Evolutionary conservation across 208 protist genomes (phyloP), one percentile per base, ranked within the genome.

Genomic region (Acanthamoeba triangularis): DNA sequence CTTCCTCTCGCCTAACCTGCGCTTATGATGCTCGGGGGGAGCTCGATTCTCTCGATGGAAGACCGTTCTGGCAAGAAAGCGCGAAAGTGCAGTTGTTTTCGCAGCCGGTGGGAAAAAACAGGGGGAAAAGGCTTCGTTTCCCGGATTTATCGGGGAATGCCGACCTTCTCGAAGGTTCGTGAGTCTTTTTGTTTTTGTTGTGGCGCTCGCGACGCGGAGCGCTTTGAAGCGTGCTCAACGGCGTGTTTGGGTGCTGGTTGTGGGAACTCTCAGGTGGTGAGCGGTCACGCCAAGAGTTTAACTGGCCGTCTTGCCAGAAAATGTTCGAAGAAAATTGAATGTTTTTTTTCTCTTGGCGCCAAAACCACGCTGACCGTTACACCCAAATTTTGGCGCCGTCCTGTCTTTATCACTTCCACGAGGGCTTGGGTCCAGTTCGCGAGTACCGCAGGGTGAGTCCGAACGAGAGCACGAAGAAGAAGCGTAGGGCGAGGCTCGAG

Each of bases 401-500:
- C n/a, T n/a, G n/a, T n/a, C n/a, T n/a, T n/a, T 11, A 11, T 69
- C 37, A 78, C 16, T 23, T 23, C 33, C 69, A 47, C 13, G 69
- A 37, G 5, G 69, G 37, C 35, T 78, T 78, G 35, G 69, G 69
- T 1, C 69, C 69, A 4, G 69, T 18, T 30, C 69, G 69, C 11
- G 69, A 78, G 69, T 78, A 78, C 37, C 23, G 44, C 35, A 87
- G 78, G 47, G 78, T 87, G 47, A 87, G 78, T 7, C n/a, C 78
- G 49, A 87, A 87, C 7, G 78, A 87, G 16, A 87, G 78, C 10
- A 61, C 49, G 47, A 87, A 87, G 78, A 87, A 87, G 78, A 87
- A 87, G 47, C 78, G 41, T 6, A 87, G 78, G 18, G 78, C 78
- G 16, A 87, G 78, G 78, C 78, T 87, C 37, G 78, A 63, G 47